A percentile compares a stretch with the other conserved stretches of the same genome.
phyloP scores from a whole-genome alignment of 495 filamentous ascomycete genomes.

The Pyrenula aspistea region DNA sequence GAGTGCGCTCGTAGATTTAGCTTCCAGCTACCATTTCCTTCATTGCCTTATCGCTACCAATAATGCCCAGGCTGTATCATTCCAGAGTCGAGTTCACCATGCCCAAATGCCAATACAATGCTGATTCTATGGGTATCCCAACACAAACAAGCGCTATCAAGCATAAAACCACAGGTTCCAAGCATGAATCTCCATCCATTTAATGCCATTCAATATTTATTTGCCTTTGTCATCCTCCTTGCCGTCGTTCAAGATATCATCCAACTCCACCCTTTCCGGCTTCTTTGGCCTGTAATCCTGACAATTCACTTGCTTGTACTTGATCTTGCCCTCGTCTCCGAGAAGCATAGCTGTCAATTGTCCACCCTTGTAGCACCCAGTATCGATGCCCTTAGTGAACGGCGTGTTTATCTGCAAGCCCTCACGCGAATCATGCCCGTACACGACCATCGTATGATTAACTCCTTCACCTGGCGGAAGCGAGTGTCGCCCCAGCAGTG shows the following conservation, averaged over 20 bases:
- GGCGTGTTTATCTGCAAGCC: conserved; percentile 49
- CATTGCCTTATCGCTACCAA: too few species aligned
- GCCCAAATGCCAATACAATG: too few species aligned
- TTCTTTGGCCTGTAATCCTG: conserved; percentile 8
- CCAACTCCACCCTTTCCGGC: not conserved
- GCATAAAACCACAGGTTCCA: too few species aligned
- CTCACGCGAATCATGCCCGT: conserved; percentile 72
- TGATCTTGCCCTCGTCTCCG: conserved; percentile 30
- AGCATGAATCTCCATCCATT: too few species aligned
- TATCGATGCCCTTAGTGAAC: conserved; percentile 79
- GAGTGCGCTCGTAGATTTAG: too few species aligned
- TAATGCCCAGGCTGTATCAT: too few species aligned
- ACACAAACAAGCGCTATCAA: too few species aligned
- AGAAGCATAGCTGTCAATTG: conserved; percentile 69
- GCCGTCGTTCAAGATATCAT: not conserved
- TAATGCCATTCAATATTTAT: too few species aligned
- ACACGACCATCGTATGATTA: conserved; percentile 48
- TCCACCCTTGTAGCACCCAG: conserved; percentile 64
- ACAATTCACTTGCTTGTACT: conserved; percentile 24
- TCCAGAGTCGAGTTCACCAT: too few species aligned
- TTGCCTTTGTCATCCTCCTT: too few species aligned
- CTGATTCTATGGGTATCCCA: too few species aligned
- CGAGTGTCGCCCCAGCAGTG: conserved; percentile 9
- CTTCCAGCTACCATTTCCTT: too few species aligned
- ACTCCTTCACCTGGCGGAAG: conserved; percentile 8